Evolutionary conservation across 352 stramenopile species (phyloP), one percentile per base, ranked within the genome.

Genomic region (Pythium vanterpoolii): DNA sequence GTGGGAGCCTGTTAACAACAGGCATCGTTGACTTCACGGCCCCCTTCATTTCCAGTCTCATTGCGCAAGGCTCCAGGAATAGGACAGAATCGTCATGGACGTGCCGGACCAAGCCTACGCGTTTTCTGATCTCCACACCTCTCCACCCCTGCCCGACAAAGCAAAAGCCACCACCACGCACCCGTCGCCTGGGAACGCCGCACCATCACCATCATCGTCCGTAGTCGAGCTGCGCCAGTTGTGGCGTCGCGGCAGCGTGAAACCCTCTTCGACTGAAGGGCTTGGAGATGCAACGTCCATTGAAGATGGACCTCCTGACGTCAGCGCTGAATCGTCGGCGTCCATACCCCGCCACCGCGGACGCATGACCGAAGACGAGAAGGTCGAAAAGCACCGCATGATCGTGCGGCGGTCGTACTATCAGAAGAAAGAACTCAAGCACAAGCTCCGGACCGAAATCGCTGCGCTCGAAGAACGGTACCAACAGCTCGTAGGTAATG

Each of bases 381-480:
- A 55, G 23, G n/a, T 47, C 7, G 54, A 68, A 42, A 63, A 64
- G 42, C 61, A 68, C 40, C 61, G 61, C 19, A 63, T 64, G 55
- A 63, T 68, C 34, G 61, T 68, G 28, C 55, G 61, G 7, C 53
- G 55, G 11, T 31, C 55, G 27, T 64, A 69, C 49, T 64, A 69
- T 38, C 62, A 60, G 40, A 69, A 69, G 28, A 69, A 64, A 43
- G 62, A 56, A 30, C 43, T 78, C n/a, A 57, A 57, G 43, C 59
- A 52, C n/a, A 50, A 56, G 30, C 48, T 78, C n/a, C 47, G 38
- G 23, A 16, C 21, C 21, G 67, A 78, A 26, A 69, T 78, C 18
- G 52, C 38, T 5, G 39, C 31, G 16, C 64, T 78, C 18, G 71
- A 75, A 48, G 39, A 28, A 27, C 63, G 65, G 51, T 73, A 73